phyloP scores from a whole-genome alignment of 805 yeast species.

The Cyberlindnera americana region DNA sequence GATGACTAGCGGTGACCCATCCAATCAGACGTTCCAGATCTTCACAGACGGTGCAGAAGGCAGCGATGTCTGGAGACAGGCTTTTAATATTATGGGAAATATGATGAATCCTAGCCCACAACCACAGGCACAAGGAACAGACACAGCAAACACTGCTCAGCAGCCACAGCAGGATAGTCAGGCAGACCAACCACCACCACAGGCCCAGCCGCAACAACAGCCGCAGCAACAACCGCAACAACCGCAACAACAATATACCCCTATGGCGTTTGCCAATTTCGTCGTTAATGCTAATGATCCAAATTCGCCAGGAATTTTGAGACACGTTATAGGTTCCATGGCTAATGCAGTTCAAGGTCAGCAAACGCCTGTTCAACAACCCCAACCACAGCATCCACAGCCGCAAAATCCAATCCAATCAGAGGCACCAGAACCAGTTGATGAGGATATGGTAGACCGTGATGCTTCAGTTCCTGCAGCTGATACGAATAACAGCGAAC shows the following conservation, averaged over 20 bases:
- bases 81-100: slow-evolving; percentile 11
- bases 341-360: no score
- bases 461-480: slow-evolving; percentile 6
- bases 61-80: slow-evolving; percentile 11
- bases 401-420: not conserved
- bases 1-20: slow-evolving; percentile 3
- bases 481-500: no score
- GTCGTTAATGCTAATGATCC: no score
- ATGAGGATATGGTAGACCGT: slow-evolving; percentile 13
- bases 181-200: slow-evolving; percentile 5
- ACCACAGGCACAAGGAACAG: slow-evolving; percentile 1
- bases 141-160: not conserved
- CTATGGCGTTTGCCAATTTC: not conserved
- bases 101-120: not conserved
- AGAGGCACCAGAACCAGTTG: slow-evolving; percentile 2
- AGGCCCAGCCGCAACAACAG: slow-evolving; percentile 4
- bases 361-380: no score
- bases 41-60: slow-evolving; percentile 9
- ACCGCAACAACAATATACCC: slow-evolving; percentile 3
- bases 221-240: slow-evolving; percentile 3
- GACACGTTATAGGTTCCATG: no score
- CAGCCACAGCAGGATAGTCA: no score
- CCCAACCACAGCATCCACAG: not conserved
- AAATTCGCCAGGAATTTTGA: no score
- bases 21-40: slow-evolving; percentile 7